These are phyloP conservation scores for Salix arbutifolia DNA, from an alignment of 345 rosid species.

Conservation along the genomic window DNA sequence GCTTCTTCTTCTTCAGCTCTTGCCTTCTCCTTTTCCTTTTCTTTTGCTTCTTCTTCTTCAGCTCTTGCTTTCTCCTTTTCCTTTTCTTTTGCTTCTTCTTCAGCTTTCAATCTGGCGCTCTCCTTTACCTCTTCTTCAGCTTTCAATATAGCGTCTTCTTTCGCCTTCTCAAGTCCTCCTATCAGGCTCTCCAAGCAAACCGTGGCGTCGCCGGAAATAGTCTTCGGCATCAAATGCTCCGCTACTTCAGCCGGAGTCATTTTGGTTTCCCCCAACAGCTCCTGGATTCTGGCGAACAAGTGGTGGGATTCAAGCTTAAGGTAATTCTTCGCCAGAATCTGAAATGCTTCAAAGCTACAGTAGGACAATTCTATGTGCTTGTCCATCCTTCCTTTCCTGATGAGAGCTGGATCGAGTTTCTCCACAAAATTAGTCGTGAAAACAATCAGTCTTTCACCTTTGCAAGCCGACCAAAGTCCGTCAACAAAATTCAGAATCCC, in stretches of 20 bases:
- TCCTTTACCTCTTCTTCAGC: constrained; percentile 4
- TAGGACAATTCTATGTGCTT: constrained; percentile 7
- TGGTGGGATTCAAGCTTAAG: not conserved
- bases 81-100: not conserved
- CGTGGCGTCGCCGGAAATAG: not conserved
- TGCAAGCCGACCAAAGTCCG: constrained; percentile 3
- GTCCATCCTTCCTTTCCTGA: constrained; percentile 8
- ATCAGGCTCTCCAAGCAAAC: constrained; percentile 12
- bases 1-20: not conserved
- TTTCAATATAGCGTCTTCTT: not conserved
- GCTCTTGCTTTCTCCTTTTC: not conserved
- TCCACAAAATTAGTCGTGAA: constrained; percentile 4
- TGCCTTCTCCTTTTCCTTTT: not conserved
- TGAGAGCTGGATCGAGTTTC: constrained; percentile 8
- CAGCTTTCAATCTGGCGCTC: no score
- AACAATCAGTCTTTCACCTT: constrained; percentile 2
- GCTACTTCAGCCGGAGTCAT: constrained; percentile 24
- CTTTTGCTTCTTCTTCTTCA: not conserved
- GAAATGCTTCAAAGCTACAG: constrained; percentile 1
- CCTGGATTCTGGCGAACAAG: not conserved
- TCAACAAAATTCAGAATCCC: constrained; percentile 5
- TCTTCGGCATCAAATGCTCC: constrained; percentile 19
- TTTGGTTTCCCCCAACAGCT: not conserved
- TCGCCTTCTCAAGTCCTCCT: constrained; percentile 5
- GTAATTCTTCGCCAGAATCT: not conserved